Conservation (phyloP, 2,329 filamentous ascomycete species). For the Fusarium succisae region DNA sequence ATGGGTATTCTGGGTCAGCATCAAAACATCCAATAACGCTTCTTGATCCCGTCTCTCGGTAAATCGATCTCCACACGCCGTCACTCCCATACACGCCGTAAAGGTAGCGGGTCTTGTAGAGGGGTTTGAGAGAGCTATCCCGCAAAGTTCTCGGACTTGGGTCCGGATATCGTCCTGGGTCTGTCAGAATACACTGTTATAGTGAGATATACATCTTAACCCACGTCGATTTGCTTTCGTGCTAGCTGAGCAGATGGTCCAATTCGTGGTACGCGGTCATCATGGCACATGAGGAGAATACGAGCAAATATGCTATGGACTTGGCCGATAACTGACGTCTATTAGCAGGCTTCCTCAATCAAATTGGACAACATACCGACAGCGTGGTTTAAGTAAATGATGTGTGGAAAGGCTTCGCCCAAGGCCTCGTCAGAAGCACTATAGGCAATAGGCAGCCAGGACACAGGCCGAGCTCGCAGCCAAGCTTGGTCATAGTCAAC, state of each 20-base stretch:
- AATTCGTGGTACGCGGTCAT: conserved; percentile 62
- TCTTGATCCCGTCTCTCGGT: conserved; percentile 56
- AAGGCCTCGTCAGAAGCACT: conserved; percentile 46
- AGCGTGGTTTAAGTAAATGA: conserved; percentile 66
- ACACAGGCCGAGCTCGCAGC: conserved; percentile 57
- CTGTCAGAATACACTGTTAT: conserved; percentile 37
- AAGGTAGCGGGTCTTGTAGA: conserved; percentile 66
- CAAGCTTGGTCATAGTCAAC: conserved; percentile 57
- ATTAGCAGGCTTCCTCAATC: neutral
- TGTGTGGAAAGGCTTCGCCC: conserved; percentile 62
- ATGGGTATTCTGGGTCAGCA: conserved; percentile 59
- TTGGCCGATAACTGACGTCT: conserved; percentile 61
- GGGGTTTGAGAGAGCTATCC: conserved; percentile 66
- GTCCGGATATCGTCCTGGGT: conserved; percentile 54
- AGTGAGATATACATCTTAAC: neutral
- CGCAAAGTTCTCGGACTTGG: conserved; percentile 57
- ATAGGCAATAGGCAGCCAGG: conserved; percentile 64
- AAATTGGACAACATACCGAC: conserved; percentile 50
- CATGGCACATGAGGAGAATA: conserved; percentile 65
- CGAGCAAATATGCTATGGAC: conserved; percentile 68
- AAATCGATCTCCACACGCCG: conserved; percentile 60
- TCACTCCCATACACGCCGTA: conserved; percentile 64
- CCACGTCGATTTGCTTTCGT: conserved; percentile 47
- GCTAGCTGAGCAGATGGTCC: conserved; percentile 49
- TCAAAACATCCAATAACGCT: conserved; percentile 58